Percentiles rank a stretch among this genome's conserved stretches.
phyloP scores from a whole-genome alignment of 768 basidiomycete species.

The Suillus lakei region DNA sequence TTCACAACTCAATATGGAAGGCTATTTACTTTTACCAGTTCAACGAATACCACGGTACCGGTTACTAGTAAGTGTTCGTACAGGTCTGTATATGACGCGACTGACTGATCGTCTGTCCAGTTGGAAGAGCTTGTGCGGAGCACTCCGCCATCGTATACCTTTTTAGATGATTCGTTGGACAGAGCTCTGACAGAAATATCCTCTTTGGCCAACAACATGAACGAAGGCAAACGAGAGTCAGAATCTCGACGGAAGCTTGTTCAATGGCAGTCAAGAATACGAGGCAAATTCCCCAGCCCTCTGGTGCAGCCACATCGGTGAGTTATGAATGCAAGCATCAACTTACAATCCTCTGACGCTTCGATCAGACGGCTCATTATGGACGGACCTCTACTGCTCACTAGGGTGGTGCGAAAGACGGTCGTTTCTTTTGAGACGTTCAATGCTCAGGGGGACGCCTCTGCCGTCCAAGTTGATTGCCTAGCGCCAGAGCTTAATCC shows the following conservation, averaged over 20 bases:
- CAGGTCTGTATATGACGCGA: slow-evolving; percentile 7
- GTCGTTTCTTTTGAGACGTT: slow-evolving; percentile 81
- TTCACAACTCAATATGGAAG: slow-evolving; percentile 92
- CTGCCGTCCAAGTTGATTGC: slow-evolving; percentile 88
- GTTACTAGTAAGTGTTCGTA: slow-evolving; percentile 68
- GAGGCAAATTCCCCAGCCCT: slow-evolving; percentile 94
- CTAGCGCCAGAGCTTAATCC: slow-evolving; percentile 87
- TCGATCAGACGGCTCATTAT: slow-evolving; percentile 80
- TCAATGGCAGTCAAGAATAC: slow-evolving; percentile 88
- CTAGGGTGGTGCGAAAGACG: slow-evolving; percentile 89
- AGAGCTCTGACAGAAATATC: slow-evolving; percentile 88
- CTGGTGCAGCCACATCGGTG: slow-evolving; percentile 97
- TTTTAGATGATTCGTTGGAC: slow-evolving; percentile 82
- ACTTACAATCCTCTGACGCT: slow-evolving; percentile 14
- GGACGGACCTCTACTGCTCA: slow-evolving; percentile 85
- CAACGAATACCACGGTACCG: slow-evolving; percentile 98
- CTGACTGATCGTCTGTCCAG: slow-evolving; percentile 30
- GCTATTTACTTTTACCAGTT: slow-evolving; percentile 91
- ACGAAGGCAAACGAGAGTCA: slow-evolving; percentile 95
- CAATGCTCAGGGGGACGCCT: slow-evolving; percentile 75
- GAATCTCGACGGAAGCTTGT: slow-evolving; percentile 92
- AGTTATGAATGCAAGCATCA: slow-evolving; percentile 24
- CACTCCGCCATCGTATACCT: slow-evolving; percentile 81
- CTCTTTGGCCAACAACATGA: slow-evolving; percentile 91
- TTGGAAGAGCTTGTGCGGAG: slow-evolving; percentile 85